Evolutionary conservation across 2,329 filamentous ascomycete species (phyloP), one percentile per base, ranked within the genome.

Genomic region (Cladorrhinum sp.): DNA sequence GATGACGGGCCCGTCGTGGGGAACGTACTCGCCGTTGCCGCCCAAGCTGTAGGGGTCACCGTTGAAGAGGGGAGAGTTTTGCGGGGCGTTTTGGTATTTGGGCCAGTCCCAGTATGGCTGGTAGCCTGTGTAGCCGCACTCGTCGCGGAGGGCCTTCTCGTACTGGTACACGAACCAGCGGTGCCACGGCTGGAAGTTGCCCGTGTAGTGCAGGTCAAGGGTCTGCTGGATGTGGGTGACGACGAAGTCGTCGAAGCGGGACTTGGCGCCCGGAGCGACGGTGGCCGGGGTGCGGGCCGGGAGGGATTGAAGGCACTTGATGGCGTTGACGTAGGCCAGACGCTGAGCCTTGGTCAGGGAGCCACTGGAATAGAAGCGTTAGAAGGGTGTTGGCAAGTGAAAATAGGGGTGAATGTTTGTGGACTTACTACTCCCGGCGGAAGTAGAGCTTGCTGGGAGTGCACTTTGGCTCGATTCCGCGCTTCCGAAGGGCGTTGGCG

Each of bases 21-120:
- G 68, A 46, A 73, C 64, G 64, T 69, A 72, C 57, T 73, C 70
- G 21, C 80, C 80, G 60, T 83, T 77, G 14, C 79, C 78, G 12
- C 77, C 76, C 72, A 82, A 67, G 56, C 73, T 76, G 62, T 75
- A 78, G 1, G 72, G 72, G 60, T 77, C 76, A 58, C 82, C 82
- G 65, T 82, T 79, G 65, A 86, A 83, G 48, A 83, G 68, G 23
- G 80, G 79, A 0, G 81, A 83, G 50, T 70, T 61, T 59, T 71
- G 66, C 1, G 77, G 74, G n/a, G 80, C 77, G 1, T 69, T 62
- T 6, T 78, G 74, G 68, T 77, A 79, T 64, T 74, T 75, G 1
- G 75, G 73, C 81, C 81, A 84, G 67, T 83, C 79, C 72, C 77
- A 78, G 72, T 82, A 83, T 18, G 76, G 76, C 28, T 78, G 76